phyloP scores from a whole-genome alignment of 2,329 filamentous ascomycete genomes.

The Alternaria tenuissima region DNA sequence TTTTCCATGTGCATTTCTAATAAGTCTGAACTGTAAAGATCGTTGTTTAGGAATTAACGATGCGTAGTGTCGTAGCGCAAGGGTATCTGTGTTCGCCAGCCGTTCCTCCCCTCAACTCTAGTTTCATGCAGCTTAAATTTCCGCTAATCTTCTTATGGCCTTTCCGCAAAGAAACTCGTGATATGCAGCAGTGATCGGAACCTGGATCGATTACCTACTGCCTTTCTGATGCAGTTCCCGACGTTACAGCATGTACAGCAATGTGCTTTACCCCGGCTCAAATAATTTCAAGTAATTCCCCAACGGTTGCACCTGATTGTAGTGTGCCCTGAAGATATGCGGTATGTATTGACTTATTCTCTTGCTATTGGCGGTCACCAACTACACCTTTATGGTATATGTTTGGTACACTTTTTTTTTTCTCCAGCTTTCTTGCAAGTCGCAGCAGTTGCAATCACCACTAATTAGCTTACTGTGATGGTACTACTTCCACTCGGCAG shows the following conservation, averaged over 20 bases:
- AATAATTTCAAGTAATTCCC: not conserved
- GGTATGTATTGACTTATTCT: not conserved
- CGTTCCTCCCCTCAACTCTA: not conserved
- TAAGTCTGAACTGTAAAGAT: not conserved
- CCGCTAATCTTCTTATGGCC: not conserved
- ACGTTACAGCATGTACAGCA: not conserved
- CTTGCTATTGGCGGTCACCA: not conserved
- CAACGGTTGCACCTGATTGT: not conserved
- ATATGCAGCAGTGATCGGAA: not conserved
- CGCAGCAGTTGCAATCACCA: not conserved
- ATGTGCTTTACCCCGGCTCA: not conserved
- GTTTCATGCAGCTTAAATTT: not conserved
- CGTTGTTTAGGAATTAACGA: not conserved
- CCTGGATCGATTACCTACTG: not conserved
- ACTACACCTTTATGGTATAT: not conserved
- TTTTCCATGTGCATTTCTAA: not conserved
- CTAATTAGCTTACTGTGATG: slow-evolving; percentile 14
- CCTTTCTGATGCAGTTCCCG: not conserved
- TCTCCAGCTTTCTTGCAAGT: not conserved
- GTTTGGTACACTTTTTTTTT: not conserved
- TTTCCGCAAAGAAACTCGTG: not conserved
- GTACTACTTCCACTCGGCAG: slow-evolving; percentile 17
- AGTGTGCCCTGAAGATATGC: not conserved
- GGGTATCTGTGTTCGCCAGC: not conserved
- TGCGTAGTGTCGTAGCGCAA: not conserved